Conservation (phyloP, 2,329 filamentous ascomycete species). For the Cryphonectria japonica region DNA sequence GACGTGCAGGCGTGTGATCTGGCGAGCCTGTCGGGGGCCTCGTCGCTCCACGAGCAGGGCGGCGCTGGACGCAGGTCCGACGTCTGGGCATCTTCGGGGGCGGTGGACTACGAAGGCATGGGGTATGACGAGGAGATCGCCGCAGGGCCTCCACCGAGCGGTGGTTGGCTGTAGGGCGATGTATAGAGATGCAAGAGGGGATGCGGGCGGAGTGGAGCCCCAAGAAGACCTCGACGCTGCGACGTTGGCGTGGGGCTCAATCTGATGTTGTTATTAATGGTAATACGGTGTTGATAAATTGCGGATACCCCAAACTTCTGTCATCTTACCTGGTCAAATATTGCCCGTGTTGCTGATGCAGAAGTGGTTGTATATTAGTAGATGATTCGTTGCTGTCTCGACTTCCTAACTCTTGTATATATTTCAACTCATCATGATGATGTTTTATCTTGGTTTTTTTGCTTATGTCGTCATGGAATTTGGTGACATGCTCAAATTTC, state of each 20-base stretch:
- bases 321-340: neutral
- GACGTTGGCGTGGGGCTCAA: neutral
- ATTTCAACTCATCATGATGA: neutral
- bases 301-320: conserved; percentile 7
- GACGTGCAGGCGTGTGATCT: conserved; percentile 27
- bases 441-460: neutral
- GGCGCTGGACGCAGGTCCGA: conserved; percentile 15
- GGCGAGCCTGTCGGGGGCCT: conserved; percentile 14
- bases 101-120: conserved; percentile 27
- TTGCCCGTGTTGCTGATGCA: neutral
- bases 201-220: too few species aligned
- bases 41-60: conserved; percentile 8
- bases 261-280: conserved; percentile 23
- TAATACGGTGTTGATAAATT: conserved; percentile 8
- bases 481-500: neutral
- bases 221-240: too few species aligned
- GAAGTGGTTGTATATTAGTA: neutral
- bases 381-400: too few species aligned
- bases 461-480: neutral
- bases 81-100: conserved; percentile 22
- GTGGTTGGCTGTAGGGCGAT: conserved; percentile 23
- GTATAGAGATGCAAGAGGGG: neutral
- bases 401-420: neutral
- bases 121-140: conserved; percentile 28
- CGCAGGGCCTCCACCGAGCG: conserved; percentile 19